phyloP scores from a whole-genome alignment of 176 grass and related monocot species.

The Rhipidocladum racemiflorum region DNA sequence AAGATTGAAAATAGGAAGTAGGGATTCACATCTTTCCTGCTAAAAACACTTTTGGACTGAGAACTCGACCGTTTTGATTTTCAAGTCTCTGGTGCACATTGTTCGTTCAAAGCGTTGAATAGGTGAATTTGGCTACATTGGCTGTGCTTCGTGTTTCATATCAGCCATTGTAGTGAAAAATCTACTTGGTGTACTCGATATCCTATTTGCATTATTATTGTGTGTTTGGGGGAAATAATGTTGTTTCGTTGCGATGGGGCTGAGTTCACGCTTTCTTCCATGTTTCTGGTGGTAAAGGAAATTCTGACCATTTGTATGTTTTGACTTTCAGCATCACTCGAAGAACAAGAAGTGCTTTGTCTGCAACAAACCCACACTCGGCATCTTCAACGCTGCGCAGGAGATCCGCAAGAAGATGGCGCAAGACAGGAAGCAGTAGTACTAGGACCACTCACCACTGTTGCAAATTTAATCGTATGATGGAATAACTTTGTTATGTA shows the following conservation, averaged over 20 bases:
- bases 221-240: not conserved
- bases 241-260: not conserved
- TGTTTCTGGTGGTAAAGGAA: not conserved
- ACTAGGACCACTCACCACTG: not conserved
- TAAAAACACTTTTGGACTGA: not conserved
- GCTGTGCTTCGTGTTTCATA: not conserved
- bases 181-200: not conserved
- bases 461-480: not conserved
- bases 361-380: slow-evolving; percentile 81
- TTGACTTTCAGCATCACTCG: slow-evolving; percentile 69
- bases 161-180: not conserved
- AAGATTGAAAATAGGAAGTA: not conserved
- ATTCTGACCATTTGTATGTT: not conserved
- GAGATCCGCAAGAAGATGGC: slow-evolving; percentile 84
- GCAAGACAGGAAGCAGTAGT: slow-evolving; percentile 55
- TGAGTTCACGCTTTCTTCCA: not conserved
- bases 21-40: not conserved
- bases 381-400: slow-evolving; percentile 78
- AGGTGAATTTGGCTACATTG: not conserved
- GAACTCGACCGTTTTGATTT: not conserved
- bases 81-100: not conserved
- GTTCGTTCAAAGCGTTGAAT: not conserved
- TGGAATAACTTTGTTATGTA: not conserved
- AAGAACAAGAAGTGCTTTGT: slow-evolving; percentile 93
- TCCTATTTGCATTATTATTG: not conserved